phyloP scores from a whole-genome alignment of 768 basidiomycete genomes.

The Amyloporia xantha region DNA sequence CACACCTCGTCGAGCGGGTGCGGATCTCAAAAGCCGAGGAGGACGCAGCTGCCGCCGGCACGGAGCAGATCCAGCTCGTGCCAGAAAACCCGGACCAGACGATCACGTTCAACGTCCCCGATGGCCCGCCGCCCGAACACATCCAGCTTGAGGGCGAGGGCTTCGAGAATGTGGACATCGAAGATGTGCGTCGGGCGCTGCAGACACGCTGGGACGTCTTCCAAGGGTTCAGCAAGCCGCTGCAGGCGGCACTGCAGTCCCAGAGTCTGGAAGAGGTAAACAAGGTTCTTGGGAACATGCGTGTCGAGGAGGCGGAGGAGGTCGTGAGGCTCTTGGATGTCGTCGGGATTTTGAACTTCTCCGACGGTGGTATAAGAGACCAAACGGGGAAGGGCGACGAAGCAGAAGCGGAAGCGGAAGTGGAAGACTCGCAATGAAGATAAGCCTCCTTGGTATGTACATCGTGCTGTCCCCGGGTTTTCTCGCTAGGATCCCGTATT shows the following conservation, averaged over 20 bases:
- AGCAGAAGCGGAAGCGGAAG: neutral
- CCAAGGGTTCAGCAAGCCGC: constrained; percentile 52
- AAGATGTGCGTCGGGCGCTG: constrained; percentile 80
- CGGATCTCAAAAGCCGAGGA: constrained; percentile 53
- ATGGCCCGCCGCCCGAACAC: constrained; percentile 88
- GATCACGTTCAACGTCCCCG: constrained; percentile 91
- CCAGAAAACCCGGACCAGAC: constrained; percentile 70
- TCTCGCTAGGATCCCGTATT: too few species aligned
- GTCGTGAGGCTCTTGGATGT: constrained; percentile 76
- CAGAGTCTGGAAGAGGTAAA: constrained; percentile 80
- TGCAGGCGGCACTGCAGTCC: constrained; percentile 73
- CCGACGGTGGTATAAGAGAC: constrained; percentile 67
- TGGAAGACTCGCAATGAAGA: neutral
- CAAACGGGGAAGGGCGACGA: constrained; percentile 39
- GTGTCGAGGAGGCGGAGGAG: constrained; percentile 74
- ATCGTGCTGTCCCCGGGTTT: too few species aligned
- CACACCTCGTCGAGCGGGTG: constrained; percentile 75
- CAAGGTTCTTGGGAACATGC: constrained; percentile 82
- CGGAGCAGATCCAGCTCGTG: constrained; percentile 93
- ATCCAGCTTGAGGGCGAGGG: constrained; percentile 87
- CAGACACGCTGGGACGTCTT: constrained; percentile 93
- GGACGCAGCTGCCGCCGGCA: constrained; percentile 33
- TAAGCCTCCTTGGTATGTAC: neutral
- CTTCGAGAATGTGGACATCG: constrained; percentile 71
- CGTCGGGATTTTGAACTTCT: constrained; percentile 87